phyloP scores from a whole-genome alignment of 495 filamentous ascomycete genomes.

The Neurospora sp. region DNA sequence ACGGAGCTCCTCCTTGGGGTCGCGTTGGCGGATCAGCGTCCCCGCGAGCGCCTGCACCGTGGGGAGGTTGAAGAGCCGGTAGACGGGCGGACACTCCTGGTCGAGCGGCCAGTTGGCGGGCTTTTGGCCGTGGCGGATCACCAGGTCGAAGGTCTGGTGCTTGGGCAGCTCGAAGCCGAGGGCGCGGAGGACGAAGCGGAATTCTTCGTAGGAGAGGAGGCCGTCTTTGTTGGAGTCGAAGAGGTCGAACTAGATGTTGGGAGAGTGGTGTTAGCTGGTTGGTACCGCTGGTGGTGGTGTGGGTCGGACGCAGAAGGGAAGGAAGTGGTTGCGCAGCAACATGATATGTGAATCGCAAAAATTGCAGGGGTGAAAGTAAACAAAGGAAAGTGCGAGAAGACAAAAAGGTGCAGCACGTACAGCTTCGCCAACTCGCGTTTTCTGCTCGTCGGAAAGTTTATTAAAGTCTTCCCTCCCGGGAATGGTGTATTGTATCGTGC shows the following conservation, averaged over 20 bases:
- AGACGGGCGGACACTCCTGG: constrained; percentile 27
- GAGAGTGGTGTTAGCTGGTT: neutral
- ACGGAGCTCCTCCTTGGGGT: constrained; percentile 85
- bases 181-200: constrained; percentile 94
- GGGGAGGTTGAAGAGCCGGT: constrained; percentile 24
- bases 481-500: constrained; percentile 25
- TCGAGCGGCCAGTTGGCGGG: constrained; percentile 25
- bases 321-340: neutral
- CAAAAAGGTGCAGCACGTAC: constrained; percentile 7
- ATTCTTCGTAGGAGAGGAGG: constrained; percentile 92
- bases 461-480: constrained; percentile 25
- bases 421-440: constrained; percentile 24
- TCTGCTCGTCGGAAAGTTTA: constrained; percentile 26
- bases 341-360: neutral
- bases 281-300: neutral
- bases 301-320: neutral
- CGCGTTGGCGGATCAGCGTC: constrained; percentile 63
- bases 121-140: constrained; percentile 25
- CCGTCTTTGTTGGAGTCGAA: constrained; percentile 96
- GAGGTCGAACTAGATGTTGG: constrained; percentile 62
- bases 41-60: constrained; percentile 71
- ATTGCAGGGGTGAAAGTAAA: neutral
- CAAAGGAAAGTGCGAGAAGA: neutral
- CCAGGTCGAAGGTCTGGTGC: constrained; percentile 25
- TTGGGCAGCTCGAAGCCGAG: constrained; percentile 66